Percentiles rank a stretch among this genome's conserved stretches.
phyloP scores from a whole-genome alignment of 2,329 filamentous ascomycete genomes.

The Huntiella abstrusa region DNA sequence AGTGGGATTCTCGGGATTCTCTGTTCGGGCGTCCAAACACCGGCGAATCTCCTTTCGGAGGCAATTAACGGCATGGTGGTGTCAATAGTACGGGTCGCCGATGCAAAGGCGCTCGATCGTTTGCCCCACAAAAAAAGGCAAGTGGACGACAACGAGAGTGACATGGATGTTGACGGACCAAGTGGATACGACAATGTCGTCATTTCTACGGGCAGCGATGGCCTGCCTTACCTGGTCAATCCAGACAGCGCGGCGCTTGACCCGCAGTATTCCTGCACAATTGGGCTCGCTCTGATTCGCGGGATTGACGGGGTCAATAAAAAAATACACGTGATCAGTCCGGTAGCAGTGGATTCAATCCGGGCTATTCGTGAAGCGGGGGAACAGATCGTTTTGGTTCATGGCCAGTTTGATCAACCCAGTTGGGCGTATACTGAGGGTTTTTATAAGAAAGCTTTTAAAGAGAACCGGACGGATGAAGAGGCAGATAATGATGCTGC shows the following conservation, averaged over 20 bases:
- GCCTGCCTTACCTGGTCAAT: slow-evolving; percentile 44
- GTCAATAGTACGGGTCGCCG: slow-evolving; percentile 44
- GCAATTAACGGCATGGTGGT: slow-evolving; percentile 54
- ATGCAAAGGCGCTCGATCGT: slow-evolving; percentile 26
- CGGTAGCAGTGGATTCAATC: slow-evolving; percentile 26
- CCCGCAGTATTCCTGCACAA: slow-evolving; percentile 35
- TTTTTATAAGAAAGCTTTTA: slow-evolving; percentile 23
- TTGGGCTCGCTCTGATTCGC: slow-evolving; percentile 51
- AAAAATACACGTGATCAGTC: slow-evolving; percentile 46
- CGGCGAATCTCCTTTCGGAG: slow-evolving; percentile 38
- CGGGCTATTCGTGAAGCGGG: slow-evolving; percentile 22
- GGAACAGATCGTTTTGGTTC: slow-evolving; percentile 40
- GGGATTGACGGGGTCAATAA: slow-evolving; percentile 40
- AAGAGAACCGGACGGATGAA: slow-evolving; percentile 15
- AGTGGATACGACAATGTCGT: not conserved
- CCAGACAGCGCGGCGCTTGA: slow-evolving; percentile 34
- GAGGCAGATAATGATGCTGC: slow-evolving; percentile 18
- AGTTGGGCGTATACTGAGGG: slow-evolving; percentile 54
- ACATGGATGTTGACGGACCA: slow-evolving; percentile 12
- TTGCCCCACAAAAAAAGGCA: slow-evolving; percentile 10
- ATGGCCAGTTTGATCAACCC: slow-evolving; percentile 49
- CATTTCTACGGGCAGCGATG: slow-evolving; percentile 26
- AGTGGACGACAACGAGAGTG: slow-evolving; percentile 1
- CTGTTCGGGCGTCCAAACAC: slow-evolving; percentile 46
- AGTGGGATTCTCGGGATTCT: slow-evolving; percentile 45